Evolutionary conservation across 2,329 filamentous ascomycete genomes (phyloP).

Genomic region (Ophioceras dolichostomum): DNA sequence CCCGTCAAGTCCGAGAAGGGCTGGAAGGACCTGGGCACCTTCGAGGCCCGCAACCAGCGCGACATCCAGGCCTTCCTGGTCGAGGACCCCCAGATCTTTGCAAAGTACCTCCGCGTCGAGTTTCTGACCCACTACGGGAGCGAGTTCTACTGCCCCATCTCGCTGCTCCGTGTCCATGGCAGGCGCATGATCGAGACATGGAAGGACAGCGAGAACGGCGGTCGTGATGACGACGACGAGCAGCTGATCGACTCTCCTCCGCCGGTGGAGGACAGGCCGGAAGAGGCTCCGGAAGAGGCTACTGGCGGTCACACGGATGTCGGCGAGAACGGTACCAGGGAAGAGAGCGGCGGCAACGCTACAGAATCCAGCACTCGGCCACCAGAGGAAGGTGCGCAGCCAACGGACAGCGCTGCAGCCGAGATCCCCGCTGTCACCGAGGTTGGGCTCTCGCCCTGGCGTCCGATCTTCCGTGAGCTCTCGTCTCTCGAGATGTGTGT

Average conservation of each 20-base stretch:
- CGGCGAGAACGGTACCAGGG: too few species aligned
- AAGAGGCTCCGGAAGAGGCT: too few species aligned
- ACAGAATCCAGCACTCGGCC: background rate
- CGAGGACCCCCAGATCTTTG: conserved; percentile 93
- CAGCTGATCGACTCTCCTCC: conserved; percentile 11
- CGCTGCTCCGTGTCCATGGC: conserved; percentile 81
- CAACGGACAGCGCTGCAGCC: conserved; percentile 1
- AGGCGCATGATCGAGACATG: conserved; percentile 93
- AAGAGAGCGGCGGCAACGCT: conserved; percentile 1
- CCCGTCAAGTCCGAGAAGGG: conserved; percentile 81
- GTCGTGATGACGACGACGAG: conserved; percentile 48
- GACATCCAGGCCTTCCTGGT: conserved; percentile 91
- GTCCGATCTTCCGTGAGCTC: conserved; percentile 8
- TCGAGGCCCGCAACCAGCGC: conserved; percentile 82
- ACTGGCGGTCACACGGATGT: too few species aligned
- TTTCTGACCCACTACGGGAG: conserved; percentile 90
- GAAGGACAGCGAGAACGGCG: conserved; percentile 63
- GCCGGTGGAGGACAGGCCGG: too few species aligned
- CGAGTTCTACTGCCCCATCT: conserved; percentile 92
- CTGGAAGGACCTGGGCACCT: conserved; percentile 84
- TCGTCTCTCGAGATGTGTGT: conserved; percentile 10
- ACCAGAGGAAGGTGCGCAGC: conserved; percentile 2
- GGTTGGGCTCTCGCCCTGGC: conserved; percentile 14
- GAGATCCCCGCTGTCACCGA: conserved; percentile 4
- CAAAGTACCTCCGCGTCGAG: conserved; percentile 83